Conservation (phyloP, 208 protist species). For the Balamuthia mandrillaris region DNA sequence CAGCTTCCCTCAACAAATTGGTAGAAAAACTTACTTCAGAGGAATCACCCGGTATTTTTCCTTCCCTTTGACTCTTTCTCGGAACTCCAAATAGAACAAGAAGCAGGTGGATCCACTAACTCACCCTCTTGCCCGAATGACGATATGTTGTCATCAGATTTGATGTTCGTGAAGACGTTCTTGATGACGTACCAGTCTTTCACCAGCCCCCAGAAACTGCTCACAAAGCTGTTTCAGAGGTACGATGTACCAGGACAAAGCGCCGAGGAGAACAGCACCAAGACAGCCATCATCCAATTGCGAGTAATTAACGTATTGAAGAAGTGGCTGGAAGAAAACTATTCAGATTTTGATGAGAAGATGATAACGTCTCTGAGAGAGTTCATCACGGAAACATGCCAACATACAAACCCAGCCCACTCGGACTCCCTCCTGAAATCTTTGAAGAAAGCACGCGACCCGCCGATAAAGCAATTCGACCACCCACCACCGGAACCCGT, state of each 20-base stretch:
- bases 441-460: not conserved
- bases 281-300: constrained; percentile 25
- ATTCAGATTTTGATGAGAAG: constrained; percentile 53
- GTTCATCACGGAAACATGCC: not conserved
- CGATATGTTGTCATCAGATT: not conserved
- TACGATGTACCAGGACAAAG: constrained; percentile 25
- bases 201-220: constrained; percentile 13
- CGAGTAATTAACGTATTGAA: constrained; percentile 55
- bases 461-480: not conserved
- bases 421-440: not conserved
- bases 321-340: constrained; percentile 61
- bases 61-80: not conserved
- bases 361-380: not conserved
- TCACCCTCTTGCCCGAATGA: too few species aligned
- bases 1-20: constrained; percentile 24
- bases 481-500: not conserved
- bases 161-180: not conserved
- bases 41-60: not conserved
- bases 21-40: constrained; percentile 18
- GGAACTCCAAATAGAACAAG: too few species aligned
- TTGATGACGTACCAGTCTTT: constrained; percentile 42
- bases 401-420: not conserved
- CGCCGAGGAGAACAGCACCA: not conserved
- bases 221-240: constrained; percentile 31
- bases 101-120: too few species aligned